Percentiles rank a stretch among this genome's conserved stretches.
phyloP scores from a whole-genome alignment of 495 filamentous ascomycete genomes.

The Neurospora terricola region DNA sequence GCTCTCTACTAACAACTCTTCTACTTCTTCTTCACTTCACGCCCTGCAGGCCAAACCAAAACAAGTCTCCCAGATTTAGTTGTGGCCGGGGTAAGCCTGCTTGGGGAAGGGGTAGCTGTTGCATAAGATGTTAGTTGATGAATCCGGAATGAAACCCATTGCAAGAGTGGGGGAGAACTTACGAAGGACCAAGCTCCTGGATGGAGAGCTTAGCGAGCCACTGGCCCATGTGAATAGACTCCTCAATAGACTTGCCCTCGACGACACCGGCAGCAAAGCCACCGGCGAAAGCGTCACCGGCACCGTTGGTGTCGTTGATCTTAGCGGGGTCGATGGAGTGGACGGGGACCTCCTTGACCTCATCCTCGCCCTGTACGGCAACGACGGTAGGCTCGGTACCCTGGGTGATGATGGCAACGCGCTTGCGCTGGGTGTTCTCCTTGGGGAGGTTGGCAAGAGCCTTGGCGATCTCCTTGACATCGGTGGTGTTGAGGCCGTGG shows the following conservation, averaged over 20 bases:
- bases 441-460: slow-evolving; percentile 80
- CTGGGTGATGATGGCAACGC: slow-evolving; percentile 87
- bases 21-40: neutral
- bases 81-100: slow-evolving; percentile 51
- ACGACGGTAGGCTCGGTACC: slow-evolving; percentile 83
- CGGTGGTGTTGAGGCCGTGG: slow-evolving; percentile 60
- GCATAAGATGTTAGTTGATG: neutral
- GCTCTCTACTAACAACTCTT: neutral
- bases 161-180: slow-evolving; percentile 31
- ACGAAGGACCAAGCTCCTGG: slow-evolving; percentile 91
- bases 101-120: slow-evolving; percentile 51
- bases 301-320: slow-evolving; percentile 94
- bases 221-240: slow-evolving; percentile 77
- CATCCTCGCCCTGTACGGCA: slow-evolving; percentile 58
- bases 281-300: slow-evolving; percentile 93
- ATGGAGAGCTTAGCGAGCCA: slow-evolving; percentile 92
- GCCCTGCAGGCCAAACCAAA: neutral
- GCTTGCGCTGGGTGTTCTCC: slow-evolving; percentile 68
- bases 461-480: slow-evolving; percentile 81
- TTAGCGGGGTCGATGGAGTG: slow-evolving; percentile 59
- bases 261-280: slow-evolving; percentile 87
- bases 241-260: slow-evolving; percentile 65
- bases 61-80: slow-evolving; percentile 5
- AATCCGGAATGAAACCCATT: neutral
- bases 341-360: slow-evolving; percentile 68